Evolutionary conservation across 2,329 filamentous ascomycete genomes (phyloP).

Genomic region (Mycogone perniciosa): DNA sequence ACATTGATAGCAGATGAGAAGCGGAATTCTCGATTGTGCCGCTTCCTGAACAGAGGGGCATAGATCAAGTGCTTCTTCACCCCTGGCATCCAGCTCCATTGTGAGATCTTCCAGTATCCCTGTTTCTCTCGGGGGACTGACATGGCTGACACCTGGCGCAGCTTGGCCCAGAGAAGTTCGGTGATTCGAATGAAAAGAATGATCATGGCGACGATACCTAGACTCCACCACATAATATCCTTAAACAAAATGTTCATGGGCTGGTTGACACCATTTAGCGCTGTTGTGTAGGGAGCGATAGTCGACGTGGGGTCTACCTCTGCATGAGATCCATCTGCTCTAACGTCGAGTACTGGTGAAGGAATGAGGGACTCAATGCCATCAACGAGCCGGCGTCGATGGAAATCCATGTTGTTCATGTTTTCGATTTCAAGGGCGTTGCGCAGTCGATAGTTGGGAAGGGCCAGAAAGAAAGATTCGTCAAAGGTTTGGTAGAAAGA

Average conservation of each 20-base stretch:
- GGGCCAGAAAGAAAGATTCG: not conserved
- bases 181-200: conserved; percentile 48
- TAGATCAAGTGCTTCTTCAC: conserved; percentile 56
- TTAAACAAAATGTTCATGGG: conserved; percentile 50
- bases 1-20: conserved; percentile 54
- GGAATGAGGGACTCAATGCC: conserved; percentile 23
- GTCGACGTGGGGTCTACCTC: conserved; percentile 37
- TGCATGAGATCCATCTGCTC: conserved; percentile 22
- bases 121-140: conserved; percentile 45
- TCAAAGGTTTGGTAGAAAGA: conserved; percentile 2
- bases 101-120: conserved; percentile 51
- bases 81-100: conserved; percentile 54
- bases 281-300: conserved; percentile 49
- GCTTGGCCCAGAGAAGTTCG: conserved; percentile 48
- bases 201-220: conserved; percentile 49
- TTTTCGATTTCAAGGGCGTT: not conserved
- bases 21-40: conserved; percentile 61
- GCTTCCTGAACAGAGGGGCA: conserved; percentile 57
- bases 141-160: conserved; percentile 57
- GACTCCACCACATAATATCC: conserved; percentile 53
- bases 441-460: not conserved
- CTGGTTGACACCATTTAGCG: conserved; percentile 56
- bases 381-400: conserved; percentile 26
- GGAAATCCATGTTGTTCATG: conserved; percentile 26
- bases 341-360: conserved; percentile 26